Conservation (phyloP, 176 grass and related monocot genomes). For the Bonia amplexicaulis region DNA sequence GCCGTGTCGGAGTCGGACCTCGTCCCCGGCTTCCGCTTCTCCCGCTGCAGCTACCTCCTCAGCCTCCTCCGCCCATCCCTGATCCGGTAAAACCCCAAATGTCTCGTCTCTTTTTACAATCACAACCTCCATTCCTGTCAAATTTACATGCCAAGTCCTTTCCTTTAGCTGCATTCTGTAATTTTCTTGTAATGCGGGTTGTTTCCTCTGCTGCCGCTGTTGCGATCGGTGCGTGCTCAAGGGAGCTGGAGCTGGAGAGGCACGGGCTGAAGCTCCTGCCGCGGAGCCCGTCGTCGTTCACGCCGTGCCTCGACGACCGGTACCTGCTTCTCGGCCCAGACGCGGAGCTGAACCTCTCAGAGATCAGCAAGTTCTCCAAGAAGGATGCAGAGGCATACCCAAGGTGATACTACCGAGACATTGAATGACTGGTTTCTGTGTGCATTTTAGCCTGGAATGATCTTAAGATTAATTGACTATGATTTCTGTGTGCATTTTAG, state of each 20-base stretch:
- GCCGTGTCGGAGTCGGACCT: constrained; percentile 76
- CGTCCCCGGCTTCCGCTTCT: constrained; percentile 85
- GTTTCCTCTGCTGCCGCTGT: not conserved
- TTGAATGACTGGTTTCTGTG: not conserved
- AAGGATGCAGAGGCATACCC: constrained; percentile 75
- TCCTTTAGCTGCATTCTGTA: not conserved
- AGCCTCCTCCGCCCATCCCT: constrained; percentile 84
- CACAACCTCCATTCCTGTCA: not conserved
- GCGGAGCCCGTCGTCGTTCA: constrained; percentile 75
- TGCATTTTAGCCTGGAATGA: not conserved
- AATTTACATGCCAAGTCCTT: not conserved
- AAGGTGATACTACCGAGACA: constrained; percentile 27
- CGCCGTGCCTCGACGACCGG: constrained; percentile 75
- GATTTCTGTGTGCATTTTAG: not conserved
- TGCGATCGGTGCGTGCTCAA: constrained; percentile 18
- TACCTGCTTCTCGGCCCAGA: constrained; percentile 81
- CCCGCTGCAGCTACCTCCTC: constrained; percentile 86
- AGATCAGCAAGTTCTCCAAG: constrained; percentile 92
- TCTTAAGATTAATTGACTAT: not conserved
- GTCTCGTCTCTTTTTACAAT: not conserved
- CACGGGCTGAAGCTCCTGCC: constrained; percentile 83
- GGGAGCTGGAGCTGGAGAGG: constrained; percentile 85
- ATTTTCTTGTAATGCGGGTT: not conserved
- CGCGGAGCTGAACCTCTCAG: constrained; percentile 60
- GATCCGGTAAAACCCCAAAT: constrained; percentile 30